A percentile compares a stretch with the other conserved stretches of the same genome.
These are phyloP conservation scores for Akanthomyces lecanii DNA, from an alignment of 2,329 filamentous ascomycete species.

Conservation along the genomic window DNA sequence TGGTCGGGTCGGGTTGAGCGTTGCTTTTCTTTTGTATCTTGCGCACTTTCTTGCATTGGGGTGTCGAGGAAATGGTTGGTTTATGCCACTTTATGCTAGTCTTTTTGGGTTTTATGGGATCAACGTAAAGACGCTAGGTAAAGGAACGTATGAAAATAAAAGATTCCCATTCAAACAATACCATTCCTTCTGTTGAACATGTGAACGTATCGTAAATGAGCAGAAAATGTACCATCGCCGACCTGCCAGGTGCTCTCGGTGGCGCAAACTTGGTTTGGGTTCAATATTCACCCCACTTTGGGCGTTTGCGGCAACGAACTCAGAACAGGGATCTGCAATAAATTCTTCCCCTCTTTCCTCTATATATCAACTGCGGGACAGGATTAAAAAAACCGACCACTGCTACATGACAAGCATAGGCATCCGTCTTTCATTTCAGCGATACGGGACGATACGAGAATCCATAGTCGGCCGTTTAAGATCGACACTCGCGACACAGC, in stretches of 20 bases:
- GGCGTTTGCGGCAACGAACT: not conserved
- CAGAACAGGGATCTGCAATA: conserved; percentile 13
- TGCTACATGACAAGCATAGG: not conserved
- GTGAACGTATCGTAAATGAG: not conserved
- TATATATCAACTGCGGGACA: not conserved
- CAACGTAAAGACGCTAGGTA: conserved; percentile 33
- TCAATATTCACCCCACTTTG: conserved; percentile 31
- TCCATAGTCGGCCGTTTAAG: not conserved
- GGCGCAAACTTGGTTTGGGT: conserved; percentile 3
- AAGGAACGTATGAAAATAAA: conserved; percentile 32
- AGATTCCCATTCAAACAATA: conserved; percentile 27
- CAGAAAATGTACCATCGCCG: not conserved
- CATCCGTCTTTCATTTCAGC: not conserved
- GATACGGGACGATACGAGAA: conserved; percentile 7
- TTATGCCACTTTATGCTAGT: conserved; percentile 32
- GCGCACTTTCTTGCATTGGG: conserved; percentile 43
- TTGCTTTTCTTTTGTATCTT: conserved; percentile 40
- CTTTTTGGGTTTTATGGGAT: conserved; percentile 33
- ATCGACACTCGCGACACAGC: not conserved
- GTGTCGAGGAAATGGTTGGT: conserved; percentile 49
- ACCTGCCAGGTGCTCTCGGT: too few relatives aligned
- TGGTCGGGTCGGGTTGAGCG: conserved; percentile 18
- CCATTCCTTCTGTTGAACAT: not conserved
- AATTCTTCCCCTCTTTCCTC: conserved; percentile 1
- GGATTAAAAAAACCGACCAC: not conserved